Percentiles rank a stretch among this genome's conserved stretches.
These are phyloP conservation scores for Tagetes patula DNA, from an alignment of 129 eudicot genomes.

Conservation along the genomic window DNA sequence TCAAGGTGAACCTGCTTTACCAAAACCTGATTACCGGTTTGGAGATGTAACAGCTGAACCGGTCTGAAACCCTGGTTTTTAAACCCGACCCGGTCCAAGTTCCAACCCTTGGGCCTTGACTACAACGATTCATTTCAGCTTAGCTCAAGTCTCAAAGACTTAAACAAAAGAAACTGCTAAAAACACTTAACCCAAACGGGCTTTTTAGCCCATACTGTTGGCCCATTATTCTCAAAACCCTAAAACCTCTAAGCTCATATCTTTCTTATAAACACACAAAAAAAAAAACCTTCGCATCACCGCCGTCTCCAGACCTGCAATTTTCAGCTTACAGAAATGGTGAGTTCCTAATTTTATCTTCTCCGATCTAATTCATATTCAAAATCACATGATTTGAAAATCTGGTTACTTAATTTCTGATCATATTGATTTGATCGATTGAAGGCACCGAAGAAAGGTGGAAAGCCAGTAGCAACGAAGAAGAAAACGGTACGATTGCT, in stretches of 20 bases:
- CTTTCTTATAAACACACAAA: constrained; percentile 15
- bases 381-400: not conserved
- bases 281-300: constrained; percentile 17
- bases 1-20: too few species aligned
- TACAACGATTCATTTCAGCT: too few species aligned
- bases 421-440: not conserved
- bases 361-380: not conserved
- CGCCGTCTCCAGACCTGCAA: constrained; percentile 32
- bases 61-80: too few species aligned
- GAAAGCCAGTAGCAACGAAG: constrained; percentile 51
- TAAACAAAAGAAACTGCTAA: too few species aligned
- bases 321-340: constrained; percentile 20
- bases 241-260: constrained; percentile 2
- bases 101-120: too few species aligned
- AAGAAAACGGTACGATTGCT: constrained; percentile 51
- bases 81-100: too few species aligned
- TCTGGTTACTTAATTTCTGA: not conserved
- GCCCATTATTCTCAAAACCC: constrained; percentile 20
- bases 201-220: not conserved
- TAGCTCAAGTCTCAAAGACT: too few species aligned
- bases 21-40: too few species aligned
- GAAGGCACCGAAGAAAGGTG: constrained; percentile 84
- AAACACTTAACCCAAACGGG: too few species aligned
- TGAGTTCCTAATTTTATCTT: not conserved
- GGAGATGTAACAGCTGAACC: too few species aligned